Percentiles rank a stretch among this genome's conserved stretches.
Evolutionary conservation across 148 eudicot genomes (phyloP).

Genomic region (Persicaria tinctoria): DNA sequence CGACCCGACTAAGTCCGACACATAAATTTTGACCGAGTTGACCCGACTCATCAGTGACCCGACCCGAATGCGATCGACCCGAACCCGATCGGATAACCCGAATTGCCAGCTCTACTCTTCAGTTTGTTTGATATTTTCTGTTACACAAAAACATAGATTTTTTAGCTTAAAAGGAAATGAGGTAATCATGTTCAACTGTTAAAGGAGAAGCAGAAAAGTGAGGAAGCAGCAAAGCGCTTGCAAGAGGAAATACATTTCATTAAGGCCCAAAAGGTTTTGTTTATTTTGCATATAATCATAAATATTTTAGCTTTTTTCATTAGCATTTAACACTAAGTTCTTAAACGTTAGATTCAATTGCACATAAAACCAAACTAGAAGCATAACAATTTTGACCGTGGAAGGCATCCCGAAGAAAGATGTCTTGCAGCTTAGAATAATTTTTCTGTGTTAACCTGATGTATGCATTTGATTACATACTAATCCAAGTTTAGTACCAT

Average conservation of each 20-base stretch:
- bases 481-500: too few species aligned
- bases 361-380: slow-evolving; percentile 98
- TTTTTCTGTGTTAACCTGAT: not conserved
- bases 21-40: too few species aligned
- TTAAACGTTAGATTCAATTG: slow-evolving; percentile 66
- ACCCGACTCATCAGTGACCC: too few species aligned
- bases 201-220: slow-evolving; percentile 98
- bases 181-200: slow-evolving; percentile 91
- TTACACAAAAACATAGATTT: slow-evolving; percentile 43
- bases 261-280: slow-evolving; percentile 87
- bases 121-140: too few species aligned
- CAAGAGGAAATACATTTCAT: too few species aligned
- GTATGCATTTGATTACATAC: too few species aligned
- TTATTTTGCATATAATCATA: not conserved
- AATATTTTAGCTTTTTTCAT: not conserved
- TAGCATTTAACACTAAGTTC: slow-evolving; percentile 10
- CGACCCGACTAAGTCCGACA: too few species aligned
- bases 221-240: slow-evolving; percentile 93
- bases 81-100: too few species aligned
- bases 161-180: slow-evolving; percentile 92
- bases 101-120: too few species aligned
- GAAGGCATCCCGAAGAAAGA: slow-evolving; percentile 99
- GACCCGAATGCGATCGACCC: too few species aligned
- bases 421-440: slow-evolving; percentile 60
- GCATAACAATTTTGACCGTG: slow-evolving; percentile 95